Base-by-base conservation (phyloP, 371 early-diverging fungal genomes). In the Mortierella sp. region DNA sequence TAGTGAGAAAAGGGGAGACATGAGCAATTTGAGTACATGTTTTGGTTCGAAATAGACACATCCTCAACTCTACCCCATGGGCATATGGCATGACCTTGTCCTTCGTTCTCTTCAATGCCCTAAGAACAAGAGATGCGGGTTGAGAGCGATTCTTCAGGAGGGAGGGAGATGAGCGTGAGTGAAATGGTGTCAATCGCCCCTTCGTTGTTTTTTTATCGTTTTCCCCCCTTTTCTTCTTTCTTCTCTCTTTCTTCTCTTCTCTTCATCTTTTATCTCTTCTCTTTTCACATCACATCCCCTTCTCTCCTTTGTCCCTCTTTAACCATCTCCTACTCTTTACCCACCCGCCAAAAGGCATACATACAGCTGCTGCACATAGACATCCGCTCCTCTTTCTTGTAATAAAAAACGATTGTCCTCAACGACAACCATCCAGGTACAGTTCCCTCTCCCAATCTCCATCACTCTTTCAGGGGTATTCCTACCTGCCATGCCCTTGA, bases 21-120 rank as follows among this genome's bases (percentile, higher is more conserved):
- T 67, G 67, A 67, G 67, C 67, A 67, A 67, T 67, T 67, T 61
- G 59, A 28, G 61, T 54, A 19, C 5, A n/a, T 34, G 64, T 61
- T 61, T 59, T 37, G 24, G 67, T 67, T 67, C 6, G 34, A 34
- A 67, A 67, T 37, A 67, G 34, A 67, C 34, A n/a, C 26, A 59
- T 59, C 28, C 10, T 11, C n/a, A n/a, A n/a, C n/a, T n/a, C n/a
- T n/a, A 54, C n/a, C n/a, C 14, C 14, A 19, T 54, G 54, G 54
- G 50, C 50, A 61, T 19, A 59, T 59, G 61, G 61, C 61, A 34
- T 31, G 59, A 24, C 8, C 59, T 13, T 14, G 28, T 28, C n/a
- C 54, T 13, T 31, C 9, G 8, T 28, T 24, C 28, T 37, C 43
- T 13, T 40, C 28, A 73, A 37, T 40, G 26, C 51, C 28, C n/a